Conservation (phyloP, 371 early-diverging fungal species). For the Batkoa obscura region DNA sequence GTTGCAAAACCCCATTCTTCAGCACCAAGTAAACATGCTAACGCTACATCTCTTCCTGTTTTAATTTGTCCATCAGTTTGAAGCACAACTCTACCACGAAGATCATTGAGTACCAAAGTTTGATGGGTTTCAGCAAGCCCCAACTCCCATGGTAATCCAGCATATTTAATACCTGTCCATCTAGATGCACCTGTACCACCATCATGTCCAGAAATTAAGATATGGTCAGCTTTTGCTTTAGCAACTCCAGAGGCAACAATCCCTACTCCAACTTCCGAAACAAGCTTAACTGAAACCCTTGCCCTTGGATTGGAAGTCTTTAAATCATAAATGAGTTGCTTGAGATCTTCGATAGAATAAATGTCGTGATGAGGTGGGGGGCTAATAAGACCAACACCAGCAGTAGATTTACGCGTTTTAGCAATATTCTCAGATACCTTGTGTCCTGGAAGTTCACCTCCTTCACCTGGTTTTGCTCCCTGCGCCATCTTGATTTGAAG, state of each 20-base stretch:
- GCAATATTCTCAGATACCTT: slow-evolving; percentile 85
- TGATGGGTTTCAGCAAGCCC: slow-evolving; percentile 95
- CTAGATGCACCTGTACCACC: slow-evolving; percentile 96
- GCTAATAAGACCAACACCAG: slow-evolving; percentile 86
- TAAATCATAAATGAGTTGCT: slow-evolving; percentile 91
- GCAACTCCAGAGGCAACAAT: slow-evolving; percentile 92
- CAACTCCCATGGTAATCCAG: slow-evolving; percentile 94
- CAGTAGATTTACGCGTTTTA: slow-evolving; percentile 81
- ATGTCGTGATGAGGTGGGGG: slow-evolving; percentile 97
- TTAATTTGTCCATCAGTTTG: slow-evolving; percentile 96
- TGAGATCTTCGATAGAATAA: slow-evolving; percentile 92
- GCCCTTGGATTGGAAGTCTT: slow-evolving; percentile 81
- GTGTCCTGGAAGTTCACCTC: slow-evolving; percentile 60
- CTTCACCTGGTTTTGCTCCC: slow-evolving; percentile 97
- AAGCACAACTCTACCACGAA: slow-evolving; percentile 82
- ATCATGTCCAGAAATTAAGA: slow-evolving; percentile 88
- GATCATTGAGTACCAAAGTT: slow-evolving; percentile 82
- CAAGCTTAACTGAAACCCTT: slow-evolving; percentile 88
- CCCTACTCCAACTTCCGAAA: slow-evolving; percentile 91
- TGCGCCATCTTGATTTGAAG: slow-evolving; percentile 98
- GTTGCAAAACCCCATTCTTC: slow-evolving; percentile 98
- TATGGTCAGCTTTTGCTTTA: slow-evolving; percentile 92
- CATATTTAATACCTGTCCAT: slow-evolving; percentile 95
- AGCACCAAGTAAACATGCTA: slow-evolving; percentile 89
- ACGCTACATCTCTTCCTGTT: slow-evolving; percentile 87